Percentiles rank a stretch among this genome's conserved stretches.
Evolutionary conservation across 2,329 filamentous ascomycete species (phyloP).

Genomic region (Lizonia empirigonia): DNA sequence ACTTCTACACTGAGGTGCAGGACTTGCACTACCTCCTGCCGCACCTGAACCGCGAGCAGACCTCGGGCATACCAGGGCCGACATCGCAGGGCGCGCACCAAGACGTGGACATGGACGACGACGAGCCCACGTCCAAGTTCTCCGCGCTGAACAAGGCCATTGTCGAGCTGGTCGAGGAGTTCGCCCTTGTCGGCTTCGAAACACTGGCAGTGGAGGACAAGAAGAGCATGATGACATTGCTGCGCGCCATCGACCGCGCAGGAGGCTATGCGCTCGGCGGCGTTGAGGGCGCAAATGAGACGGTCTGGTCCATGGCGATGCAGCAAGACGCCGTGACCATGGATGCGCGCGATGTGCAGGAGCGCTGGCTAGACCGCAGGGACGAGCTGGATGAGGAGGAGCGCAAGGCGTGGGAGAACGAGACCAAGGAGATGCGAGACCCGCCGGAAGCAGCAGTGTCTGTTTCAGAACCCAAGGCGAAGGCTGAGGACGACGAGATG

Average conservation of each 20-base stretch:
- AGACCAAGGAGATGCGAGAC: slow-evolving; percentile 59
- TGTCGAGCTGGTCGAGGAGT: slow-evolving; percentile 83
- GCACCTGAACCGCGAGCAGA: slow-evolving; percentile 75
- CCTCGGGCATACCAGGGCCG: slow-evolving; percentile 44
- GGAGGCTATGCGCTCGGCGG: slow-evolving; percentile 91
- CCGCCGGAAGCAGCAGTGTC: slow-evolving; percentile 22
- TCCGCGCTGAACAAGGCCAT: slow-evolving; percentile 84
- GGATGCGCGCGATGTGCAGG: slow-evolving; percentile 88
- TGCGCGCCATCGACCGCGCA: slow-evolving; percentile 88
- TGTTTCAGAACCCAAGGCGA: slow-evolving; percentile 4
- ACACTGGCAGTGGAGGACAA: slow-evolving; percentile 96
- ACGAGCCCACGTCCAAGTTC: slow-evolving; percentile 66
- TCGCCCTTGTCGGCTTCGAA: slow-evolving; percentile 88
- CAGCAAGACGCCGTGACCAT: slow-evolving; percentile 70
- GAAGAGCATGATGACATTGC: slow-evolving; percentile 90
- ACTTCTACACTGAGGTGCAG: slow-evolving; percentile 97
- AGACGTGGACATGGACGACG: slow-evolving; percentile 52
- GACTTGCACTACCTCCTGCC: slow-evolving; percentile 85
- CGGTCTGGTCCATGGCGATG: slow-evolving; percentile 96
- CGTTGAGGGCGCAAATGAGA: slow-evolving; percentile 91
- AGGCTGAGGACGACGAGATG: slow-evolving; percentile 38
- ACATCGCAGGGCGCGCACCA: slow-evolving; percentile 14
- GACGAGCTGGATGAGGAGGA: slow-evolving; percentile 86
- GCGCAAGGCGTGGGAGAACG: slow-evolving; percentile 73
- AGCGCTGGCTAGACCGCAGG: slow-evolving; percentile 91